These are phyloP conservation scores for Calycina herbarum DNA, from an alignment of 2,329 filamentous ascomycete genomes.

Conservation along the genomic window DNA sequence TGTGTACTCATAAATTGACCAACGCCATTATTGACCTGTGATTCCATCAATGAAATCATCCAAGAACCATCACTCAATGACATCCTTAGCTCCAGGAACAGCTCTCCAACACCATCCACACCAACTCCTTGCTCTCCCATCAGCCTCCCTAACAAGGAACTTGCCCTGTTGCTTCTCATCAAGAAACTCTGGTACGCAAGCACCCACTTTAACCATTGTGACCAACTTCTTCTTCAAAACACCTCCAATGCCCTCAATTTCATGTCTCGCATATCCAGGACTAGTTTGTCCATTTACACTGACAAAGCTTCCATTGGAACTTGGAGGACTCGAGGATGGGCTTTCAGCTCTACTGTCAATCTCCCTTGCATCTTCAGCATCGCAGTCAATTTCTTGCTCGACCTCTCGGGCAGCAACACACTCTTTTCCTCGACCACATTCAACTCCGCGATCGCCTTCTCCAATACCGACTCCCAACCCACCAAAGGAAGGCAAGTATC, in stretches of 20 bases:
- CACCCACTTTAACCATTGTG: slow-evolving; percentile 76
- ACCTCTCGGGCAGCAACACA: slow-evolving; percentile 78
- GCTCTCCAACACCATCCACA: slow-evolving; percentile 89
- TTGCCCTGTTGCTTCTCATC: slow-evolving; percentile 69
- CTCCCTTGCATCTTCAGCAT: slow-evolving; percentile 67
- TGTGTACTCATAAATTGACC: neutral
- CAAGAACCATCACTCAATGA: slow-evolving; percentile 19
- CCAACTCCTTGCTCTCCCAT: slow-evolving; percentile 73
- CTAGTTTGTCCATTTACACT: slow-evolving; percentile 41
- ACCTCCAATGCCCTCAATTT: slow-evolving; percentile 89
- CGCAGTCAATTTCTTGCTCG: slow-evolving; percentile 83
- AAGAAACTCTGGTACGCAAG: slow-evolving; percentile 81
- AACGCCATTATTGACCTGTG: no score
- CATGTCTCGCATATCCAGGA: slow-evolving; percentile 79
- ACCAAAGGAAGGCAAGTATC: slow-evolving; percentile 78
- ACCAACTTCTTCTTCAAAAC: slow-evolving; percentile 87
- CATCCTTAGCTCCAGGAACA: slow-evolving; percentile 58
- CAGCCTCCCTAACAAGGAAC: slow-evolving; percentile 69
- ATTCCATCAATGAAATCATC: neutral
- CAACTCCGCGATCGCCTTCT: slow-evolving; percentile 83
- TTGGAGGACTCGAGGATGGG: slow-evolving; percentile 27
- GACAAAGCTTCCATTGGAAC: slow-evolving; percentile 20
- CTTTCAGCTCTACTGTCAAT: slow-evolving; percentile 28
- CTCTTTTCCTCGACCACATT: slow-evolving; percentile 74
- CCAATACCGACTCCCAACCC: slow-evolving; percentile 85